Conservation (phyloP, 768 basidiomycete genomes). For the Mrakia gelida region DNA sequence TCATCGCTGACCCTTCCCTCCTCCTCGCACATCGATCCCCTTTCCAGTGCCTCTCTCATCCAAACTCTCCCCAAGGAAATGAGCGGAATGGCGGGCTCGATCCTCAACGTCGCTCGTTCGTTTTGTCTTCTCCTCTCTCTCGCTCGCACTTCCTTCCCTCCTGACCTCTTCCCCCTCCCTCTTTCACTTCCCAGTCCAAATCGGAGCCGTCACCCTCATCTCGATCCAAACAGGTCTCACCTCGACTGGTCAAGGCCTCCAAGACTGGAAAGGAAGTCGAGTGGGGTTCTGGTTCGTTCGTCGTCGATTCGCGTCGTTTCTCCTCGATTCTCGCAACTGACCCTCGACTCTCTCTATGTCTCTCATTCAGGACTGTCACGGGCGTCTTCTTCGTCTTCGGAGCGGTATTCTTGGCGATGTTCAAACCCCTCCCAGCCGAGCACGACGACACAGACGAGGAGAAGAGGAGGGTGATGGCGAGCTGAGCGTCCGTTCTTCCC, state of each 20-base stretch:
- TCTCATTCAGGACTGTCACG: neutral
- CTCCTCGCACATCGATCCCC: too few relatives aligned
- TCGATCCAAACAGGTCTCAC: neutral
- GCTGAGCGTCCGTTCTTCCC: too few relatives aligned
- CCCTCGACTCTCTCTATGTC: neutral
- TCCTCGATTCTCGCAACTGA: neutral
- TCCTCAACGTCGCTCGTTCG: neutral
- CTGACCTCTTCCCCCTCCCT: neutral
- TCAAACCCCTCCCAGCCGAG: neutral
- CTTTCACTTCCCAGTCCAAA: neutral
- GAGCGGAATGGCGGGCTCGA: neutral
- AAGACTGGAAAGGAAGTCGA: neutral
- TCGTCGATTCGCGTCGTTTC: neutral
- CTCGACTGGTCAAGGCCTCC: neutral
- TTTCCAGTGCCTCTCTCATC: neutral
- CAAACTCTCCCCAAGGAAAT: neutral
- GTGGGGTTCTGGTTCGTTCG: neutral
- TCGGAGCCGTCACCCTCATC: neutral
- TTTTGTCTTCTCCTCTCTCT: neutral
- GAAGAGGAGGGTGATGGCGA: neutral
- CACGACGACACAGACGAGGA: too few relatives aligned
- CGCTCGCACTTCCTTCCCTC: neutral
- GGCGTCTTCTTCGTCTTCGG: neutral
- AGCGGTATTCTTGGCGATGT: neutral
- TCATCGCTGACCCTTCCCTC: too few relatives aligned